A percentile compares a stretch with the other conserved stretches of the same genome.
These are phyloP conservation scores for Colletotrichum liriopes DNA, from an alignment of 2,329 filamentous ascomycete genomes.

Conservation along the genomic window DNA sequence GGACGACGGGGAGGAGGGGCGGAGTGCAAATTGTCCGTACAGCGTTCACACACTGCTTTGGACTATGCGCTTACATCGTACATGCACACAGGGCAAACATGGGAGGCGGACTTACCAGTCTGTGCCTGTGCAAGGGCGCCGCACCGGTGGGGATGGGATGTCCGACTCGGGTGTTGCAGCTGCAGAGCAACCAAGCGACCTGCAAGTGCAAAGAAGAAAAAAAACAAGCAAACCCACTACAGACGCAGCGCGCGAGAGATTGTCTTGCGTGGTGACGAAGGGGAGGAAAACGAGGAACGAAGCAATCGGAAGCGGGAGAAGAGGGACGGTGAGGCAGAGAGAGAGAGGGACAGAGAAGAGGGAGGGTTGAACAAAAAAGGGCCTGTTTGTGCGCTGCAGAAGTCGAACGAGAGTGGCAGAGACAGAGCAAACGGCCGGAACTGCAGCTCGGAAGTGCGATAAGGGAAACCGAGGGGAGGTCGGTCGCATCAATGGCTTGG, in stretches of 20 bases:
- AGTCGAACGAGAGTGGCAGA: conserved; percentile 1
- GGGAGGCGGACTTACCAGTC: conserved; percentile 6
- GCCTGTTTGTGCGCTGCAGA: conserved; percentile 30
- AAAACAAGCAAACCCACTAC: background rate
- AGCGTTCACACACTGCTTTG: background rate
- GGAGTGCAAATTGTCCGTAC: background rate
- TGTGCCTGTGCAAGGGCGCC: conserved; percentile 14
- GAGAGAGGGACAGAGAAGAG: background rate
- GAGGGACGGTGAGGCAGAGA: background rate
- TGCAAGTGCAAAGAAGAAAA: background rate
- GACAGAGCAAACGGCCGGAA: conserved; percentile 20
- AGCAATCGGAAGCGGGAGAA: background rate
- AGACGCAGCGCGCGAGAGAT: background rate
- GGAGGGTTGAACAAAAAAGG: background rate
- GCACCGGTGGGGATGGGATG: background rate
- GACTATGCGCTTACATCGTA: too few relatives aligned
- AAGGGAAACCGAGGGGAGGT: background rate
- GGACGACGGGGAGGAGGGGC: background rate
- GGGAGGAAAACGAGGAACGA: background rate
- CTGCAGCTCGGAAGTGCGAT: conserved; percentile 16
- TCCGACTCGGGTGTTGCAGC: background rate
- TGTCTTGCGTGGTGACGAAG: background rate
- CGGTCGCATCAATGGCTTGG: background rate
- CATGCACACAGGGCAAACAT: background rate
- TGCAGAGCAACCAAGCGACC: background rate